Evolutionary conservation across 352 stramenopile species (phyloP).

Genomic region (Stramenopiles sp.): DNA sequence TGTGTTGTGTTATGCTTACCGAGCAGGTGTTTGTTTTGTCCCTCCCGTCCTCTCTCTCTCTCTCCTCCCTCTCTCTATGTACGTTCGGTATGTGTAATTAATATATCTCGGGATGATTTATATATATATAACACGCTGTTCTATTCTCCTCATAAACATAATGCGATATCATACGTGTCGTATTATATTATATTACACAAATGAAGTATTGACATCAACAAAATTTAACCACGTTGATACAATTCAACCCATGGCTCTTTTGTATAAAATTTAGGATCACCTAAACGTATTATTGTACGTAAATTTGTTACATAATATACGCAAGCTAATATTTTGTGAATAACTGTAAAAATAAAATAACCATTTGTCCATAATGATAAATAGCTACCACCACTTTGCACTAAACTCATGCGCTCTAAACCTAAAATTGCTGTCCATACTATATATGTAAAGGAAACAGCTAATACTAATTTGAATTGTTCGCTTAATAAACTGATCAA

Average conservation of each 20-base stretch:
- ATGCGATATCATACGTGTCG: no score
- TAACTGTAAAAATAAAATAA: not conserved
- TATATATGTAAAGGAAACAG: slow-evolving; percentile 15
- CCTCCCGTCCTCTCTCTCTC: no score
- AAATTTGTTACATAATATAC: not conserved
- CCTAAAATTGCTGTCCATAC: slow-evolving; percentile 13
- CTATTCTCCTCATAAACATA: no score
- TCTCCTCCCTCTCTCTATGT: no score
- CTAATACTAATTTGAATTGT: slow-evolving; percentile 13
- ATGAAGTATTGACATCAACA: no score
- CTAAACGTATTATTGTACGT: not conserved
- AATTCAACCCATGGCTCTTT: slow-evolving; percentile 5
- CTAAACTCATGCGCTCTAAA: not conserved
- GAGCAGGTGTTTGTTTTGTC: no score
- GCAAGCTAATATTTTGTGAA: not conserved
- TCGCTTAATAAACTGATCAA: slow-evolving; percentile 13
- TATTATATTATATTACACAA: no score
- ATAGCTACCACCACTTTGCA: not conserved
- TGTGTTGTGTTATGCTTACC: no score
- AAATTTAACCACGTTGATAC: not conserved
- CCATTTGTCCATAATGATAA: not conserved
- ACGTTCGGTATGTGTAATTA: no score
- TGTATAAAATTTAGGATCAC: slow-evolving; percentile 1
- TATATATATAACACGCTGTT: no score
- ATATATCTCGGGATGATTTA: no score